Conservation (phyloP, 2,329 filamentous ascomycete genomes). For the Elsinoe fawcettii region DNA sequence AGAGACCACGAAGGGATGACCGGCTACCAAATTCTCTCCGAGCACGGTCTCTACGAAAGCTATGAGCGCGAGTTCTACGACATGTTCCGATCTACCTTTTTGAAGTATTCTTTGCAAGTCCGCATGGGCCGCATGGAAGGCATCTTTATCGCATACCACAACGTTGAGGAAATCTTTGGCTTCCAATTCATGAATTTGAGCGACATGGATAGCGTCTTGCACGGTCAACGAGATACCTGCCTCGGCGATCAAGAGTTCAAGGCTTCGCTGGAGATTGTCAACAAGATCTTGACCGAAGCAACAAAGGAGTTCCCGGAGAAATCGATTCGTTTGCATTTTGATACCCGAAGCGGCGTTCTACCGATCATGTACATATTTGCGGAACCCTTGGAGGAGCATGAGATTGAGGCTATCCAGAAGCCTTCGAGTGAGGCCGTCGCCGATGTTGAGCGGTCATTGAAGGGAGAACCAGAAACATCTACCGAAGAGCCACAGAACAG, state of each 20-base stretch:
- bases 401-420: constrained; percentile 67
- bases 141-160: constrained; percentile 95
- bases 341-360: constrained; percentile 43
- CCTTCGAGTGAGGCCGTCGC: constrained; percentile 57
- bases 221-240: constrained; percentile 59
- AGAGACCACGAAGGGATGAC: constrained; percentile 61
- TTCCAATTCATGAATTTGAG: constrained; percentile 85
- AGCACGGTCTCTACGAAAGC: constrained; percentile 75
- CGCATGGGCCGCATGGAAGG: constrained; percentile 98
- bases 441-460: constrained; percentile 53
- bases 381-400: constrained; percentile 66
- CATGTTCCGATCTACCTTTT: constrained; percentile 87
- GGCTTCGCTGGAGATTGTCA: constrained; percentile 68
- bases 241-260: constrained; percentile 82
- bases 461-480: constrained; percentile 20
- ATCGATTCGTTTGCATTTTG: constrained; percentile 73
- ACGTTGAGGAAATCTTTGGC: constrained; percentile 88
- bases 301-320: constrained; percentile 64
- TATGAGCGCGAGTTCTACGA: constrained; percentile 95
- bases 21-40: constrained; percentile 77
- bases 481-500: neutral
- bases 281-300: constrained; percentile 68
- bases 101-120: constrained; percentile 95
- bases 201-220: constrained; percentile 87
- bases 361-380: constrained; percentile 81